Base-by-base conservation (phyloP, 1,284 basidiomycete species). In the Pseudozyma sp. region DNA sequence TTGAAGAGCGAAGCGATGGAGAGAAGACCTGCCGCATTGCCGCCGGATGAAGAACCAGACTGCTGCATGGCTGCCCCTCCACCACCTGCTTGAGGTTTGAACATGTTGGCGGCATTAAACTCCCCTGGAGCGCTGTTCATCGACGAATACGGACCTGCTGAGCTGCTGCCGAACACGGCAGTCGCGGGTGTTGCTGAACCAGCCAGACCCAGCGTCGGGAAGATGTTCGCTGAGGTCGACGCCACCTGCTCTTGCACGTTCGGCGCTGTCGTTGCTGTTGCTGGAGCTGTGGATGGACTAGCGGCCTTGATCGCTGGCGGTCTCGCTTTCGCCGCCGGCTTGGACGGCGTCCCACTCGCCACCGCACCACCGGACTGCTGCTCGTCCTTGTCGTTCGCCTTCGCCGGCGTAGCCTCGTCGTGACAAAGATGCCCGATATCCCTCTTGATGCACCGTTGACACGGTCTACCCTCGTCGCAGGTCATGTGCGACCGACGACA, bases 401-500 rank as follows among this genome's bases (percentile, higher is more conserved):
- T 69, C 9, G 65, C 64, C 5, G 70, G 64, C 16, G 61, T 73
- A 17, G 70, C 47, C 47, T 63, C 65, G 33, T 68, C 54, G 59
- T 79, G 46, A 64, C 86, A 86, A 14, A 86, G 71, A 63, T 86
- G 85, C 1, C 85, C 85, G 39, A 86, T 86, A 54, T 86, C 85
- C 19, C 86, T 76, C 71, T 86, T 86, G 75, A 86, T 80, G 64
- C 86, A 86, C 5, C 85, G 64, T 47, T 78, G 76, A 50, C 85
- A 86, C 1, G 85, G 85, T 6, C 85, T 64, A n/a, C 78, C 79
- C 17, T 84, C 82, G 44, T 85, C 85, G 66, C 85, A 86, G 7
- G 83, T 82, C 85, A 86, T 93, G 89, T 94, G 91, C 88, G 92
- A 94, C 65, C 94, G 87, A 76, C 94, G 88, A 85, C 94, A 97